Percentiles rank a stretch among this genome's conserved stretches.
phyloP scores from a whole-genome alignment of 2,329 filamentous ascomycete genomes.

The Didymella lethalis region DNA sequence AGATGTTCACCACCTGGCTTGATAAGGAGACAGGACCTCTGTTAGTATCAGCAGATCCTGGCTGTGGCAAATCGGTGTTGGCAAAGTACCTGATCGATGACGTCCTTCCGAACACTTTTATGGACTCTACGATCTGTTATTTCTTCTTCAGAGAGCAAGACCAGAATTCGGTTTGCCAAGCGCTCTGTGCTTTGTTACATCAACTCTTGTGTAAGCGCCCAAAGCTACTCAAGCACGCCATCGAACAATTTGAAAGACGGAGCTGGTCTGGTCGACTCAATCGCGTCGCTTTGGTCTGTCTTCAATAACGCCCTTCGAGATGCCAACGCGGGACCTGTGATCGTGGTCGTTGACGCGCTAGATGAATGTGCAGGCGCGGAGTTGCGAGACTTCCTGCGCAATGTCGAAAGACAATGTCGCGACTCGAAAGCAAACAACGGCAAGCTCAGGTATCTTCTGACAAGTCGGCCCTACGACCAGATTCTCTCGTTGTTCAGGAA shows the following conservation, averaged over 20 bases:
- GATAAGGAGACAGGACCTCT: slow-evolving; percentile 28
- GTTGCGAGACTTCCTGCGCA: background rate
- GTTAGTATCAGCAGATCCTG: slow-evolving; percentile 33
- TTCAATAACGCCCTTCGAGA: background rate
- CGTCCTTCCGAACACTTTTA: slow-evolving; percentile 16
- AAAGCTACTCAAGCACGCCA: slow-evolving; percentile 26
- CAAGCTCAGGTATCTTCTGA: background rate
- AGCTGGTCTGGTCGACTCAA: background rate
- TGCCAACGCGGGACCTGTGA: background rate
- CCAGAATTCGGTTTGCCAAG: slow-evolving; percentile 27
- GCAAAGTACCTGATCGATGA: slow-evolving; percentile 31
- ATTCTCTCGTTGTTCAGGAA: background rate
- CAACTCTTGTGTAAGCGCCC: slow-evolving; percentile 31
- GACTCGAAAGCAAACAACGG: background rate
- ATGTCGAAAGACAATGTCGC: background rate
- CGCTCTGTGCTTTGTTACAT: slow-evolving; percentile 32
- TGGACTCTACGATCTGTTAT: slow-evolving; percentile 26
- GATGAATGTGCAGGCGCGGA: background rate
- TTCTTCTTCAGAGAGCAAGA: slow-evolving; percentile 35
- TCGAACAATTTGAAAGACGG: slow-evolving; percentile 3
- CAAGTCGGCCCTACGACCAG: slow-evolving; percentile 1
- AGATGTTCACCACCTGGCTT: slow-evolving; percentile 27
- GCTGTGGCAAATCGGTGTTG: slow-evolving; percentile 35
- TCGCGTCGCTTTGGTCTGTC: background rate
- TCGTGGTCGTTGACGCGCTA: background rate